These are phyloP conservation scores for Capronia americana DNA, from an alignment of 2,329 filamentous ascomycete genomes.

Conservation along the genomic window DNA sequence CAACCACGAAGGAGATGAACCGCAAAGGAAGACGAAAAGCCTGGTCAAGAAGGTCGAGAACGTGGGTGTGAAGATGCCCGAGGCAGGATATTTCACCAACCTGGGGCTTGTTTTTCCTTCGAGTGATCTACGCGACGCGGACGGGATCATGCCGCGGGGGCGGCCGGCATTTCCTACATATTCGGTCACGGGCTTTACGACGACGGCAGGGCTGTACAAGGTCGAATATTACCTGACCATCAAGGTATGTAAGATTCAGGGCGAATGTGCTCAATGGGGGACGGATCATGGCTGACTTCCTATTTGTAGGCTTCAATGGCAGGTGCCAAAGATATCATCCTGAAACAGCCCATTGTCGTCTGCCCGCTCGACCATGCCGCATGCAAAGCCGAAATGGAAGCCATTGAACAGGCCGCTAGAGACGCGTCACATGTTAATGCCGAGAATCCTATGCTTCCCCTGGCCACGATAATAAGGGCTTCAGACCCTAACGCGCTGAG, in stretches of 20 bases:
- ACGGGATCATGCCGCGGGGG: constrained; percentile 84
- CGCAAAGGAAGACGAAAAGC: constrained; percentile 85
- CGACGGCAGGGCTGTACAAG: constrained; percentile 91
- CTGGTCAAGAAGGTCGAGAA: constrained; percentile 82
- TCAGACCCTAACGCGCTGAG: constrained; percentile 71
- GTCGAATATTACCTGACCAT: constrained; percentile 96
- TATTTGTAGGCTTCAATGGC: constrained; percentile 79
- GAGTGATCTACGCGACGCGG: constrained; percentile 83
- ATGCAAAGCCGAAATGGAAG: constrained; percentile 98
- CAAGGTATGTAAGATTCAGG: constrained; percentile 66
- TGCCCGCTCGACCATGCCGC: constrained; percentile 93
- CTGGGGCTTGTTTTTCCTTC: constrained; percentile 88
- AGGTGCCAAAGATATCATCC: constrained; percentile 82
- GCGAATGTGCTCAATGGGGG: neutral
- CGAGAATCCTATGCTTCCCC: constrained; percentile 90
- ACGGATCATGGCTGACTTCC: constrained; percentile 5
- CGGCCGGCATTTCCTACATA: constrained; percentile 90
- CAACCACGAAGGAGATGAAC: constrained; percentile 96
- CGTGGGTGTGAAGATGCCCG: constrained; percentile 83
- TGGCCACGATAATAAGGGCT: constrained; percentile 79
- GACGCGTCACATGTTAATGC: constrained; percentile 87
- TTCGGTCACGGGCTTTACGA: constrained; percentile 88
- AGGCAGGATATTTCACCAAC: constrained; percentile 91
- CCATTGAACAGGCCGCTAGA: constrained; percentile 93
- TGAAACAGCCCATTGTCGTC: constrained; percentile 92